Base-by-base conservation (phyloP, 2,329 filamentous ascomycete genomes). In the Calonectria multiphialidica region DNA sequence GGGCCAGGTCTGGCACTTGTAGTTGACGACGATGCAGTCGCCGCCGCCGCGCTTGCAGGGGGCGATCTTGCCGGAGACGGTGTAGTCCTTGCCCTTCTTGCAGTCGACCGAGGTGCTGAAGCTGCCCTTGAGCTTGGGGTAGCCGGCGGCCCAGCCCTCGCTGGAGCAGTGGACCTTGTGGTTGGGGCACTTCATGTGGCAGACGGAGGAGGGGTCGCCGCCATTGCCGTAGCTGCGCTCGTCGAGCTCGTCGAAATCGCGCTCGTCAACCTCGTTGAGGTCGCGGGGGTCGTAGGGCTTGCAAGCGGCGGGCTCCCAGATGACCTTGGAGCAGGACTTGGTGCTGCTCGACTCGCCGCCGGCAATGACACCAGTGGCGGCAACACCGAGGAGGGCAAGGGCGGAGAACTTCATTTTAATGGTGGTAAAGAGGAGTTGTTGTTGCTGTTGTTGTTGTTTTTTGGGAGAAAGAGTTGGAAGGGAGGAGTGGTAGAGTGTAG, bases 151-250 rank as follows among this genome's bases (percentile, higher is more conserved):
- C 23, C 65, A 71, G 37, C n/a, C 66, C 44, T 75, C 70, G 59
- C 72, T 72, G 63, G 74, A 69, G 72, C 76, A 78, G 33, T 66
- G 65, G 63, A 72, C 69, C 50, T 77, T 75, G 13, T 74, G 23
- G 10, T 74, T 47, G 25, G 76, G 76, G 68, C 76, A 78, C 21
- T 64, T 47, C 69, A 68, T 70, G 71, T 75, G 70, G 74, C 74
- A 76, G 18, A 59, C 25, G 13, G 42, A 23, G 10, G 61, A 42
- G 16, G 67, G 53, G 47, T 69, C 42, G 2, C 28, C 28, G 28
- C 28, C 28, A n/a, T n/a, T n/a, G 23, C 70, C 53, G 49, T 62
- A 40, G 13, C 40, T 42, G 44, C 67, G 45, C 13, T 53, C 62
- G 37, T 42, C 49, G 35, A 37, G 42, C 18, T 45, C 42, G 3